These are phyloP conservation scores for Epichloe baconii DNA, from an alignment of 2,329 filamentous ascomycete genomes.

Conservation along the genomic window DNA sequence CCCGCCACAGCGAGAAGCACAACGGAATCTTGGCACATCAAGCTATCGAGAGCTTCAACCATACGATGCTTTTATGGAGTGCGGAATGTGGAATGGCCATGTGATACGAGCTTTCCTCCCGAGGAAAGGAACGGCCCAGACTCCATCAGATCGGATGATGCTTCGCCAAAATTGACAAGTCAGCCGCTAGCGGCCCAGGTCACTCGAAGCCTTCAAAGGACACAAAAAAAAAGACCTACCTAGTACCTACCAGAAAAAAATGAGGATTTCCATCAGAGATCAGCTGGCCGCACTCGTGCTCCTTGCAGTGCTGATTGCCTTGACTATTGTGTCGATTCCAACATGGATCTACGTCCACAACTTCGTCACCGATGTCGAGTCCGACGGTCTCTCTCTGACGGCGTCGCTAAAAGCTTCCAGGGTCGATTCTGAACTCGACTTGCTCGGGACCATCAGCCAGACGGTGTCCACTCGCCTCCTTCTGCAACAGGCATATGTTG, in stretches of 20 bases:
- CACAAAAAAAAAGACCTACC: background rate
- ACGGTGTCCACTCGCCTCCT: conserved; percentile 57
- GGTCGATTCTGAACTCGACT: conserved; percentile 62
- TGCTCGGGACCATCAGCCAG: conserved; percentile 62
- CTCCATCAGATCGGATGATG: conserved; percentile 1
- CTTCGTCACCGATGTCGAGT: conserved; percentile 38
- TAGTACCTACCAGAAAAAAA: conserved; percentile 18
- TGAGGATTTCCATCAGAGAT: conserved; percentile 79
- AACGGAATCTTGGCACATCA: background rate
- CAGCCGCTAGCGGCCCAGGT: background rate
- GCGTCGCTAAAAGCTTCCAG: conserved; percentile 80
- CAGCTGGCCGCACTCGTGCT: conserved; percentile 75
- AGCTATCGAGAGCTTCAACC: background rate
- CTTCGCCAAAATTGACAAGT: background rate
- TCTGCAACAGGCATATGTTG: conserved; percentile 38
- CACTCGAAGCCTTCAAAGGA: background rate
- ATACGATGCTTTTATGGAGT: background rate
- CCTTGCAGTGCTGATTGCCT: conserved; percentile 56
- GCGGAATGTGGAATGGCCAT: background rate
- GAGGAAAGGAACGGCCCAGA: background rate
- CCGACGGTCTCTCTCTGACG: conserved; percentile 57
- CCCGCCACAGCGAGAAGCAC: background rate
- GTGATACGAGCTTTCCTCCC: background rate
- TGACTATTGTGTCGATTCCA: conserved; percentile 69
- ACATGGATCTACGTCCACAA: conserved; percentile 49